Evolutionary conservation across 257 asterid species (phyloP), one percentile per base, ranked within the genome.

Genomic region (Solanum tarijense): DNA sequence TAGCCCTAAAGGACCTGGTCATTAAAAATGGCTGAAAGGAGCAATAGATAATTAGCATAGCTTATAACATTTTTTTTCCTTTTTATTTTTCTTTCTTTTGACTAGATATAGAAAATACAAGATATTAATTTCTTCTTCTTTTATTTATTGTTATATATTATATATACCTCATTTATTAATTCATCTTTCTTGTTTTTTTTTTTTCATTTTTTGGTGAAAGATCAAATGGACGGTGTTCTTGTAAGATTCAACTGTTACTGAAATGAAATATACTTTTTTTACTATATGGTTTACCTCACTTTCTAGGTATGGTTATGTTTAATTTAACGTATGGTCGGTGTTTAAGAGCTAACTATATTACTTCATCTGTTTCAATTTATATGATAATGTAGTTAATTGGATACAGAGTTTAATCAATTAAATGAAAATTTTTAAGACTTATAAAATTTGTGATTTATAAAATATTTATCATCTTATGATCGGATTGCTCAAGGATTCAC

Each of bases 1-100:
- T 31, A 87, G 91, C 60, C 89, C 91, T 32, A 89, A 27, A 83
- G 91, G 91, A 41, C 88, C 91, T 39, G 91, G 91, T 32, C 89
- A 89, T n/a, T 89, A 74, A 35, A 41, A 27, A 29, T 13, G 29
- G 52, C 52, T 74, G 31, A 36, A 36, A 36, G 35, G 21, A 41
- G 16, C 7, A 39, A 25, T 72, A 71, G 35, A 76, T 48, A 41
- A 46, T 25, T 76, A n/a, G 83, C 35, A 76, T 76, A 7, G 32
- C 31, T 74, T 74, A 36, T 35, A 32, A 72, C 81, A 39, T 72
- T 39, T 21, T 72, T 71, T 71, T 16, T 5, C 18, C 32, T 66
- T 65, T 65, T 68, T 27, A 1, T 11, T 66, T 6, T 27, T 66
- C 36, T 52, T 20, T 2, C 46, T 38, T 78, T 39, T 41, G 36